A percentile compares a stretch with the other conserved stretches of the same genome.
Conservation (phyloP, 2,329 filamentous ascomycete species). For the Monosporascus sp. region DNA sequence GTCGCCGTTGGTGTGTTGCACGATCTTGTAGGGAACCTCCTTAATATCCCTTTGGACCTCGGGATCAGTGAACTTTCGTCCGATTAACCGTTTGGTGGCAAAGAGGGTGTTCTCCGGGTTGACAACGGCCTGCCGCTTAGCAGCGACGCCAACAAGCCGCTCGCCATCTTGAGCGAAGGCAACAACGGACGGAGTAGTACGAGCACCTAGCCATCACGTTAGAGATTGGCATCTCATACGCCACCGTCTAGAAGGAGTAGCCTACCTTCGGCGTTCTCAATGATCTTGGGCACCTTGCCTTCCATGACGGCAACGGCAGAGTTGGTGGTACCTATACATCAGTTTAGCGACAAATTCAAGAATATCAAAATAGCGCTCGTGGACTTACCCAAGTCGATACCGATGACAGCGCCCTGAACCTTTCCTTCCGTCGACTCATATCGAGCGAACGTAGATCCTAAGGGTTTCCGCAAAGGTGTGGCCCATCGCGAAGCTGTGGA, state of each 20-base stretch:
- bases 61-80: constrained; percentile 88
- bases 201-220: constrained; percentile 55
- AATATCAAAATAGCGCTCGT: not conserved
- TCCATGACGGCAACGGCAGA: constrained; percentile 97
- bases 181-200: constrained; percentile 90
- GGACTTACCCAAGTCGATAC: constrained; percentile 86
- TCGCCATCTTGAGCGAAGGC: constrained; percentile 94
- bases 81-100: constrained; percentile 97
- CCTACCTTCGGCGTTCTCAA: constrained; percentile 93
- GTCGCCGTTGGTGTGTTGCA: constrained; percentile 93
- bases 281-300: constrained; percentile 91
- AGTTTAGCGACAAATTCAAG: too few species aligned
- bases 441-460: constrained; percentile 68
- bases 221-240: not conserved
- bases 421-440: constrained; percentile 79
- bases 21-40: constrained; percentile 97
- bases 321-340: constrained; percentile 73
- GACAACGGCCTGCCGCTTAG: constrained; percentile 96
- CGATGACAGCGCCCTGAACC: constrained; percentile 93
- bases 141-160: constrained; percentile 92
- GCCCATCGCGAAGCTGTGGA: constrained; percentile 64
- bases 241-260: constrained; percentile 11
- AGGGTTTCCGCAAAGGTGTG: constrained; percentile 62
- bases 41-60: constrained; percentile 97
- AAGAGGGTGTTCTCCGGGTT: constrained; percentile 99